These are phyloP conservation scores for Blastocystis sp. DNA, from an alignment of 352 stramenopile species.

Conservation along the genomic window DNA sequence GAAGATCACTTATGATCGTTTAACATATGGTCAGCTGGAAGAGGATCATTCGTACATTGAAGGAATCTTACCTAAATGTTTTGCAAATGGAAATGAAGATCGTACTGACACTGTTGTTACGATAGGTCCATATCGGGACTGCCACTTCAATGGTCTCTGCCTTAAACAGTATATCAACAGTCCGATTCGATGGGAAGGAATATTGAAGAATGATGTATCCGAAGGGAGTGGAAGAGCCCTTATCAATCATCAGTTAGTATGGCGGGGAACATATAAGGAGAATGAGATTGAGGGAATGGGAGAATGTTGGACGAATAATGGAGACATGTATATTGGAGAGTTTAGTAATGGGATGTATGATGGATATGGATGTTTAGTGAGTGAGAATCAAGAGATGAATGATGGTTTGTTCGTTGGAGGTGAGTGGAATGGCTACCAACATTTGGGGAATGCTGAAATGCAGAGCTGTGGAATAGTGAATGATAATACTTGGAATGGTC, in stretches of 20 bases:
- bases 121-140: no score
- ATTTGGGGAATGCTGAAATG: neutral
- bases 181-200: no score
- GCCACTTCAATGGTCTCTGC: no score
- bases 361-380: neutral
- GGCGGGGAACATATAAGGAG: neutral
- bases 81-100: no score
- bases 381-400: neutral
- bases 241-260: neutral
- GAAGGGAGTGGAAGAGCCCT: neutral
- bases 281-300: neutral
- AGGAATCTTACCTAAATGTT: no score
- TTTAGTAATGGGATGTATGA: neutral
- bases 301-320: neutral
- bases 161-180: no score
- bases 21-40: no score
- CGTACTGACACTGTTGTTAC: no score
- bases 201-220: no score
- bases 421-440: neutral
- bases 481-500: neutral
- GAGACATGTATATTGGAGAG: neutral
- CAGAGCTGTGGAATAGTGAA: neutral
- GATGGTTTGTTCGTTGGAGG: neutral
- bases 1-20: no score
- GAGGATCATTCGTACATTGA: no score